A percentile compares a stretch with the other conserved stretches of the same genome.
Evolutionary conservation across 2,329 filamentous ascomycete genomes (phyloP).

Genomic region (Zopfia rhizophila): DNA sequence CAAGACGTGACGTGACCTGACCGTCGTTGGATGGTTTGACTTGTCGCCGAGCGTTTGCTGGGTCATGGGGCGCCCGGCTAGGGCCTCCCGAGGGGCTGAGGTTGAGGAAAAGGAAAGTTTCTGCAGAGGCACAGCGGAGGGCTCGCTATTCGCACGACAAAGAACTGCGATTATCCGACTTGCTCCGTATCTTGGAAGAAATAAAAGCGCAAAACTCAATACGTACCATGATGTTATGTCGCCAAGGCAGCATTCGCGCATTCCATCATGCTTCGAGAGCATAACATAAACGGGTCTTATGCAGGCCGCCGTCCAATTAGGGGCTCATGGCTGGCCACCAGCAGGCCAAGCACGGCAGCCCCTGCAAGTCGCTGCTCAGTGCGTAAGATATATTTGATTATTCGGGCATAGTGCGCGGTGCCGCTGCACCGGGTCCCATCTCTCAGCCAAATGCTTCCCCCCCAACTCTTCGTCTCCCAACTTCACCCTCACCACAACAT

Average conservation of each 20-base stretch:
- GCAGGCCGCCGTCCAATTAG: constrained; percentile 1
- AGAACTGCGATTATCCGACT: too few species aligned
- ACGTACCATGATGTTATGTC: too few species aligned
- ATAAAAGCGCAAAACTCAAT: too few species aligned
- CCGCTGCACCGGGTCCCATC: constrained; percentile 19
- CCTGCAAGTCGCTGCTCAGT: constrained; percentile 15
- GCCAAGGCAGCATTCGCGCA: constrained; percentile 8
- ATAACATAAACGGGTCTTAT: constrained; percentile 14
- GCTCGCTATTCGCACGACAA: too few species aligned
- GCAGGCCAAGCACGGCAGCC: neutral
- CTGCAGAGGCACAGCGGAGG: neutral
- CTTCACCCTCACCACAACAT: constrained; percentile 32
- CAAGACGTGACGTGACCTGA: constrained; percentile 8
- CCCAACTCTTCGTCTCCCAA: constrained; percentile 17
- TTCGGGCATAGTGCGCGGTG: constrained; percentile 12
- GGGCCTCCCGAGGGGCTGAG: too few species aligned
- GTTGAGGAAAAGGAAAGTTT: constrained; percentile 9
- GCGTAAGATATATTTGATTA: constrained; percentile 18
- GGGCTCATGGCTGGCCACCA: neutral
- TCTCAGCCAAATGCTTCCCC: constrained; percentile 18
- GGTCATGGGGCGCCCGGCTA: neutral
- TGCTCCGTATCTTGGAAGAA: too few species aligned
- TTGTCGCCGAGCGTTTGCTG: constrained; percentile 2
- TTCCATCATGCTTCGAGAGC: constrained; percentile 30
- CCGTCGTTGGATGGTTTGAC: neutral